Percentiles rank a stretch among this genome's conserved stretches.
Evolutionary conservation across 2,329 filamentous ascomycete species (phyloP).

Genomic region (Ampelomyces quisqualis): DNA sequence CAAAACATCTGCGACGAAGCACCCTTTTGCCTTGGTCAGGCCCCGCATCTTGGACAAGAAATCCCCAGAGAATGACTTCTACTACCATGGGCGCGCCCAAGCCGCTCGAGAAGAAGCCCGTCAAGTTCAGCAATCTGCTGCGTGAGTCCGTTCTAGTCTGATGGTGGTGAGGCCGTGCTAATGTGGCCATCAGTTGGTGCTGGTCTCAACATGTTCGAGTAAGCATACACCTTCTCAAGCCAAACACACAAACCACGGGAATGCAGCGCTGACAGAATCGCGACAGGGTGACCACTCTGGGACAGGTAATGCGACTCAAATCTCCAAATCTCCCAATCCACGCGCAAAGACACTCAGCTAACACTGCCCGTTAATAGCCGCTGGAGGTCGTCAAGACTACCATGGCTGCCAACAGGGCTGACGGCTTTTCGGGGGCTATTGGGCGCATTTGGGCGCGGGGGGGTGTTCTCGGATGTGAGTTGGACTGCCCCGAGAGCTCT

Average conservation of each 20-base stretch:
- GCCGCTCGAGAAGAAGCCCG: constrained; percentile 93
- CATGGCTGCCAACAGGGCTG: constrained; percentile 94
- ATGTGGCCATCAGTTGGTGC: constrained; percentile 64
- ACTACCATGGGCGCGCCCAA: constrained; percentile 51
- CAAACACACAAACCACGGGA: neutral
- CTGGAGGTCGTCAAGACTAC: constrained; percentile 99
- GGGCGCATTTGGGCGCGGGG: constrained; percentile 89
- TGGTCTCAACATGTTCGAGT: constrained; percentile 94
- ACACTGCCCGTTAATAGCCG: constrained; percentile 66
- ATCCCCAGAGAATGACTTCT: constrained; percentile 56
- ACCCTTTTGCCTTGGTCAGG: constrained; percentile 97
- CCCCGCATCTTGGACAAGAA: constrained; percentile 59
- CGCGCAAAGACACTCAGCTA: constrained; percentile 28
- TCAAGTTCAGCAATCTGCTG: constrained; percentile 99
- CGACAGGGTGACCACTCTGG: constrained; percentile 64
- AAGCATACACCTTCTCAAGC: constrained; percentile 40
- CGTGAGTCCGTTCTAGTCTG: constrained; percentile 50
- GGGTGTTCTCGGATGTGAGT: constrained; percentile 90
- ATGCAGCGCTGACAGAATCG: constrained; percentile 11
- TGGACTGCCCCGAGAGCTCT: constrained; percentile 2
- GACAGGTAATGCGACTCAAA: constrained; percentile 53
- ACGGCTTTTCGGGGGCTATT: constrained; percentile 81
- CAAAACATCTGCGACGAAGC: constrained; percentile 69
- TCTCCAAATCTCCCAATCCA: neutral
- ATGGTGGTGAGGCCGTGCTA: constrained; percentile 17